Conservation (phyloP, 306 rosid species). For the Rosa rugosa region DNA sequence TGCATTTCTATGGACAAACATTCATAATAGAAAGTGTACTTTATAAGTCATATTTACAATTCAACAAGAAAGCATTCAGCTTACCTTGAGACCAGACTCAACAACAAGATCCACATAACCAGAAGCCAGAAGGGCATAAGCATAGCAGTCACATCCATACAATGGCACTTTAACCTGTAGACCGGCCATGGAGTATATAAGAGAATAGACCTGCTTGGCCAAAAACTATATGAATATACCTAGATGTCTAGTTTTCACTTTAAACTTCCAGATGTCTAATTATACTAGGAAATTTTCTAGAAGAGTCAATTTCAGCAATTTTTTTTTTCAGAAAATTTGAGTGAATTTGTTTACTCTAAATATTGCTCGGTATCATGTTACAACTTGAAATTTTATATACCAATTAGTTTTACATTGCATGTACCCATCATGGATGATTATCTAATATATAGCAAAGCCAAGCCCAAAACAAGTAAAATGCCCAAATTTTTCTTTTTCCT, state of each 20-base stretch:
- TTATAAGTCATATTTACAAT: background rate
- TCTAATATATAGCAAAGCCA: background rate
- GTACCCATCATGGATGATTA: background rate
- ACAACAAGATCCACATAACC: slow-evolving; percentile 94
- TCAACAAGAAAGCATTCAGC: slow-evolving; percentile 4
- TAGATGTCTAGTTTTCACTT: background rate
- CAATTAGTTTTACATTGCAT: background rate
- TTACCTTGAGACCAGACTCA: slow-evolving; percentile 91
- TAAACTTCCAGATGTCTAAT: background rate
- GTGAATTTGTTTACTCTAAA: background rate
- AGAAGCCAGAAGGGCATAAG: slow-evolving; percentile 91
- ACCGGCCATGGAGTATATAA: slow-evolving; percentile 9
- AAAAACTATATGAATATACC: background rate
- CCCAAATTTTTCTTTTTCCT: background rate
- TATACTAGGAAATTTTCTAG: background rate
- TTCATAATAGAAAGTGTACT: background rate
- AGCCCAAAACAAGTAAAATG: background rate
- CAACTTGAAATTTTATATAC: background rate
- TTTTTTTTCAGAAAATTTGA: background rate
- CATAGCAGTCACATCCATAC: slow-evolving; percentile 98
- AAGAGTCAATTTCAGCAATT: background rate
- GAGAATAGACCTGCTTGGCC: background rate
- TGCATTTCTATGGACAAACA: background rate
- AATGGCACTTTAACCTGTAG: slow-evolving; percentile 84
- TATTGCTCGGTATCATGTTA: background rate